Evolutionary conservation across 148 eudicot species (phyloP).

Genomic region (Hydrangea macrophylla): DNA sequence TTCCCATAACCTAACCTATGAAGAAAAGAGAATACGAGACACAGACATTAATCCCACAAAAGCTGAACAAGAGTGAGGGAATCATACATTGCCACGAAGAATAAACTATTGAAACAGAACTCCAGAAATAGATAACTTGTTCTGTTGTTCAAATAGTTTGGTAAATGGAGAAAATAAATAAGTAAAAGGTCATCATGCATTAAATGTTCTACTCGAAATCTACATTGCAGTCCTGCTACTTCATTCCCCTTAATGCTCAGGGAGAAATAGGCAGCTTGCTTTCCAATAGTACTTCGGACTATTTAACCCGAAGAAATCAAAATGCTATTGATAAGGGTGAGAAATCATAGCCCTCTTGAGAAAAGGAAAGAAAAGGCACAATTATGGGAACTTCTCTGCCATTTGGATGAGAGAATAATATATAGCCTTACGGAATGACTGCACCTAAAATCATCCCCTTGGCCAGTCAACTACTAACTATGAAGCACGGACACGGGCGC

Average conservation of each 20-base stretch:
- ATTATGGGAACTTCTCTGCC: too few species aligned
- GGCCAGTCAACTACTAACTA: too few species aligned
- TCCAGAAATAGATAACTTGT: constrained; percentile 2
- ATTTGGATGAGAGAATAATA: too few species aligned
- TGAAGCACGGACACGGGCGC: too few species aligned
- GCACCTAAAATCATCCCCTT: too few species aligned
- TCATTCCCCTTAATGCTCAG: neutral
- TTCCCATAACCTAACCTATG: constrained; percentile 92
- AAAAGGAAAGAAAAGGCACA: too few species aligned
- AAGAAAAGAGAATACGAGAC: constrained; percentile 11
- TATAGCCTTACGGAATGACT: too few species aligned
- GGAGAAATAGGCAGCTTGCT: neutral
- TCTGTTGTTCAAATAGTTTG: neutral
- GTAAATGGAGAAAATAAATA: neutral
- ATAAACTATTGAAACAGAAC: neutral
- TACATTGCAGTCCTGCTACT: neutral
- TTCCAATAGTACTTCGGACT: neutral
- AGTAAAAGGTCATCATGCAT: neutral
- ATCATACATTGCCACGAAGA: neutral
- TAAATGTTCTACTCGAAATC: neutral
- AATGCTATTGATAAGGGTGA: neutral
- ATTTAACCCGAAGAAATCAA: neutral
- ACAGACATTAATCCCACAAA: neutral
- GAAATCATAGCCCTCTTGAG: too few species aligned
- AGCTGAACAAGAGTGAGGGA: neutral